phyloP scores from a whole-genome alignment of 306 rosid genomes.

The Lathyrus sativus region DNA sequence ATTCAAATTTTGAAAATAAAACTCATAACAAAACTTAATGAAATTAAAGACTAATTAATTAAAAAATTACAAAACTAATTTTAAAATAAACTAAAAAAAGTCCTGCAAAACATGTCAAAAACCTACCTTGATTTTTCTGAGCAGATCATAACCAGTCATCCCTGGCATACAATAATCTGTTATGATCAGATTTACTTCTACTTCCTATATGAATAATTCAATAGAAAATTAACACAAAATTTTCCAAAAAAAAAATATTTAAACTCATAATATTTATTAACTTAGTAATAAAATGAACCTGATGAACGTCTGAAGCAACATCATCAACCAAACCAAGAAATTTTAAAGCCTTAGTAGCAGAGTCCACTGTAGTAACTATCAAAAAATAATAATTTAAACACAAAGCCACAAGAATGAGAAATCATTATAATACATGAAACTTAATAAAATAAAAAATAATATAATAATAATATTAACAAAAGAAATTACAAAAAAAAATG shows the following conservation, averaged over 20 bases:
- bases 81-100: background rate
- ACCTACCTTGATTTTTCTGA: constrained; percentile 72
- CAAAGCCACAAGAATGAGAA: no score
- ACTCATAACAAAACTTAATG: background rate
- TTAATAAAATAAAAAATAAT: background rate
- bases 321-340: constrained; percentile 73
- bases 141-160: constrained; percentile 88
- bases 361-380: constrained; percentile 81
- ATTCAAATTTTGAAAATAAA: constrained; percentile 15
- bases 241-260: background rate
- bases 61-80: constrained; percentile 7
- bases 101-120: background rate
- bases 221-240: constrained; percentile 15
- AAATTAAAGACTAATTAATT: constrained; percentile 16
- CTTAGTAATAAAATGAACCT: constrained; percentile 41
- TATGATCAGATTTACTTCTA: constrained; percentile 68
- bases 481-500: background rate
- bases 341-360: constrained; percentile 79
- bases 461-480: background rate
- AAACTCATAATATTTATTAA: background rate
- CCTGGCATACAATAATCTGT: constrained; percentile 92
- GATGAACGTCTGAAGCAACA: constrained; percentile 52
- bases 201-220: constrained; percentile 43
- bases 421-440: background rate
- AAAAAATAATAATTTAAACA: constrained; percentile 23